Base-by-base conservation (phyloP, 2,329 filamentous ascomycete species). In the Lachnellula hyalina region DNA sequence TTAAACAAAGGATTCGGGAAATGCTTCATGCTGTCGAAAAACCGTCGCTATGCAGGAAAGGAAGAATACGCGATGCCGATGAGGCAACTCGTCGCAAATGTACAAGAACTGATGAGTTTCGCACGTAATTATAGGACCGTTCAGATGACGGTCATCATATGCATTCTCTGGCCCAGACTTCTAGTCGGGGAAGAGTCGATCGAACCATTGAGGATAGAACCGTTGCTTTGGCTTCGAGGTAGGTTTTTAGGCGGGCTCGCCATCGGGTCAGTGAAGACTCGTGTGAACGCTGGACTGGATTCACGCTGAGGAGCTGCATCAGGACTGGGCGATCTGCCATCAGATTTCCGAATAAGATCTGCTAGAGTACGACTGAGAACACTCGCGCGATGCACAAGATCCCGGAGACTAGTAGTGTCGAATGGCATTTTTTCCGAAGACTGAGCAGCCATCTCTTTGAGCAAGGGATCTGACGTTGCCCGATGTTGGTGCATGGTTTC, bases 401-500 rank as follows among this genome's bases (percentile, higher is more conserved):
- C 81, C 62, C 82, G 83, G n/a, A 87, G 74, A 67, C 82, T 86
- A 59, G 85, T 85, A 5, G 84, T 86, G 65, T 86, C 84, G 59
- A 87, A 87, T 55, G 85, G 84, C 64, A 86, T 77, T 56, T 77
- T 75, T 49, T 75, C 74, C 45, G 77, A 72, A 11, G 65, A 68
- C 57, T 65, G 65, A 68, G 56, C 52, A 4, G 57, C 54, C 46
- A 65, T 50, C 15, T 62, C 65, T 28, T 61, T 62, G 15, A 67
- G 56, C 5, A 66, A 54, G 14, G 75, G 70, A 46, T 77, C 72
- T 2, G 75, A 68, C 2, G 72, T 72, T 5, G 76, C 73, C 21
- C 78, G 56, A 54, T 81, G 76, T 56, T 76, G 76, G 54, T 84
- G 79, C 78, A 86, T 84, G 17, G 79, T 81, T 57, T 84, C 81